Evolutionary conservation across 257 asterid species (phyloP), one percentile per base, ranked within the genome.

Genomic region (Eustoma russellianum): DNA sequence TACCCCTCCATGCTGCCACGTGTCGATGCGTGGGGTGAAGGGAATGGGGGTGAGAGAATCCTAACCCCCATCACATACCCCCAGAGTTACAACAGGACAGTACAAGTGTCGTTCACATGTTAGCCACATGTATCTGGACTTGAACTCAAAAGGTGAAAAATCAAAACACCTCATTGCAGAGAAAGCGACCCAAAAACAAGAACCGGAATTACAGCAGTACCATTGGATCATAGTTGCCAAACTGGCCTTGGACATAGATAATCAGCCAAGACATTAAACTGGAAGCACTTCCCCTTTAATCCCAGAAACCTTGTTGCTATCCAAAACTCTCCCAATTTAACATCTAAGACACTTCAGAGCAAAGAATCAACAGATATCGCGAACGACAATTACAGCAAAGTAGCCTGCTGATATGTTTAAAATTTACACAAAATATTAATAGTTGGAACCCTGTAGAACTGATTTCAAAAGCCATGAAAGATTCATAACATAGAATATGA

Each of bases 321-420:
- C 80, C 79, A 61, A 72, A 53, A 69, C 63, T 79, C 75, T 74
- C 64, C 80, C 64, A 64, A 65, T 70, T 70, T 66, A 68, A 53
- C 56, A 74, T 59, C 67, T 35, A 57, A 61, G 61, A 62, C 79
- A 60, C 71, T 48, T 79, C 74, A 79, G 66, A 79, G 77, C 83
- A 35, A 35, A 35, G 41, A 64, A 72, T 85, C 76, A 77, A 69
- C 60, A 80, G 77, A 82, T 66, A 73, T 66, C 81, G 82, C 66
- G 61, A 66, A 68, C 64, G 75, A 70, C 84, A 76, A 54, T 76
- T 70, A 69, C 70, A 69, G 69, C 76, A 76, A 76, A 62, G 76
- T 66, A 63, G 83, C 88, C 94, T 81, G 86, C 77, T 88, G 81
- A 75, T 81, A 83, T 9, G 74, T 73, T 59, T 73, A 73, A 59